A percentile compares a stretch with the other conserved stretches of the same genome.
Evolutionary conservation across 1,139 yeast genomes (phyloP).

Genomic region (Casaregolazyma lundiana): DNA sequence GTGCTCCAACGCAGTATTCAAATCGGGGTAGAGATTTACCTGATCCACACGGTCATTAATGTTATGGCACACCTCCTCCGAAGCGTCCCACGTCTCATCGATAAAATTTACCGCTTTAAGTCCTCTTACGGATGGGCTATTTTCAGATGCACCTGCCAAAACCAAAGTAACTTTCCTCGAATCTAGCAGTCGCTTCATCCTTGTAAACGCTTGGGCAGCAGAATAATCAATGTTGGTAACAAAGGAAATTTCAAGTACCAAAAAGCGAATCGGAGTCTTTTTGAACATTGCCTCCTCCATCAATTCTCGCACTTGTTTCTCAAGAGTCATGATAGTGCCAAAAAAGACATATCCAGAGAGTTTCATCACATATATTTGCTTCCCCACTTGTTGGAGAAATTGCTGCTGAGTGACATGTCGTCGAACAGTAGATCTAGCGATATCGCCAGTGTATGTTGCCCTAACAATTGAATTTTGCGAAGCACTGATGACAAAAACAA

Average conservation of each 20-base stretch:
- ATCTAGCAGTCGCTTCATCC: conserved; percentile 73
- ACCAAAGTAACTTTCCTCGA: conserved; percentile 68
- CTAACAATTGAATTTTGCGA: conserved; percentile 78
- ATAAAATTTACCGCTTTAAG: conserved; percentile 22
- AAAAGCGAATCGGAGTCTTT: conserved; percentile 61
- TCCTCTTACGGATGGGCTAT: conserved; percentile 43
- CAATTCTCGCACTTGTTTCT: conserved; percentile 61
- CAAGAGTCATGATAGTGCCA: conserved; percentile 93
- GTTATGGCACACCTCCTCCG: conserved; percentile 34
- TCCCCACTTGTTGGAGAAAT: conserved; percentile 79
- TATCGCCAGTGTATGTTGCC: conserved; percentile 80
- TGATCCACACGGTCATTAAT: conserved; percentile 20
- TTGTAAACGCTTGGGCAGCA: conserved; percentile 92
- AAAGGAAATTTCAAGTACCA: conserved; percentile 78
- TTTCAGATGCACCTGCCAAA: conserved; percentile 72
- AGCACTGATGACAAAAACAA: conserved; percentile 87
- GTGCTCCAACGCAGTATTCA: conserved; percentile 92
- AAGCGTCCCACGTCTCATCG: conserved; percentile 11
- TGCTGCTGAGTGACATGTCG: conserved; percentile 89
- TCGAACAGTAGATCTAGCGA: conserved; percentile 87
- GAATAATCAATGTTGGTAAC: conserved; percentile 86
- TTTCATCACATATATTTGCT: conserved; percentile 83
- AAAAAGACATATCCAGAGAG: conserved; percentile 85
- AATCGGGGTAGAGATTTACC: conserved; percentile 62
- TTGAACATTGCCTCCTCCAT: conserved; percentile 46